Evolutionary conservation across 2,329 filamentous ascomycete genomes (phyloP).

Genomic region (Fusarium compactum): DNA sequence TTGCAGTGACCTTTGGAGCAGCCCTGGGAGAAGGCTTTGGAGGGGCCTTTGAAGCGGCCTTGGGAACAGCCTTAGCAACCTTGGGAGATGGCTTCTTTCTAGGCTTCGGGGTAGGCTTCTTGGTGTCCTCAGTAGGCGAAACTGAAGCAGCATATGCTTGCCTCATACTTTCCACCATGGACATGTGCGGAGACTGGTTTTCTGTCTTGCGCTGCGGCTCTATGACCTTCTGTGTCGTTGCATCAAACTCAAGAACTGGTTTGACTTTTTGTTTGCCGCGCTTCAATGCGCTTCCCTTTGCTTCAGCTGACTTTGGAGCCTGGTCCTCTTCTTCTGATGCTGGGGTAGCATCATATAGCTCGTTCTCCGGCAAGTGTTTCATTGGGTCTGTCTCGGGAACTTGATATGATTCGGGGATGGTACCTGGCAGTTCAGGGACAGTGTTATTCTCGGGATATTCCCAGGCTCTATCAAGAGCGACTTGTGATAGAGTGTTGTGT

Average conservation of each 20-base stretch:
- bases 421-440: neutral
- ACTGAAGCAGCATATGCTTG: conserved; percentile 26
- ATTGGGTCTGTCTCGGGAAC: conserved; percentile 4
- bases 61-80: neutral
- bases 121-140: conserved; percentile 27
- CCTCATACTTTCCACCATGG: conserved; percentile 31
- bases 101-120: conserved; percentile 21
- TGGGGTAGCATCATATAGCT: conserved; percentile 48
- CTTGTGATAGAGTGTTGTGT: conserved; percentile 5
- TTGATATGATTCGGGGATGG: conserved; percentile 2
- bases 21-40: neutral
- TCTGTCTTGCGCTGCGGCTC: conserved; percentile 15
- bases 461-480: conserved; percentile 28
- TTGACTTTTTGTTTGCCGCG: conserved; percentile 53
- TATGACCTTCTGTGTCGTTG: conserved; percentile 47
- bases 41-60: neutral
- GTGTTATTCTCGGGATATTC: conserved; percentile 29
- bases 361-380: conserved; percentile 45
- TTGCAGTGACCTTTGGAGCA: conserved; percentile 1
- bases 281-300: conserved; percentile 32
- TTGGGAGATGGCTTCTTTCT: conserved; percentile 9
- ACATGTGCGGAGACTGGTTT: conserved; percentile 3
- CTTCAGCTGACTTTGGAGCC: neutral
- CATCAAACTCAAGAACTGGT: conserved; percentile 51
- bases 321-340: neutral